Conservation (phyloP, 2,329 filamentous ascomycete genomes). For the Graphiopsis chlorocephala region DNA sequence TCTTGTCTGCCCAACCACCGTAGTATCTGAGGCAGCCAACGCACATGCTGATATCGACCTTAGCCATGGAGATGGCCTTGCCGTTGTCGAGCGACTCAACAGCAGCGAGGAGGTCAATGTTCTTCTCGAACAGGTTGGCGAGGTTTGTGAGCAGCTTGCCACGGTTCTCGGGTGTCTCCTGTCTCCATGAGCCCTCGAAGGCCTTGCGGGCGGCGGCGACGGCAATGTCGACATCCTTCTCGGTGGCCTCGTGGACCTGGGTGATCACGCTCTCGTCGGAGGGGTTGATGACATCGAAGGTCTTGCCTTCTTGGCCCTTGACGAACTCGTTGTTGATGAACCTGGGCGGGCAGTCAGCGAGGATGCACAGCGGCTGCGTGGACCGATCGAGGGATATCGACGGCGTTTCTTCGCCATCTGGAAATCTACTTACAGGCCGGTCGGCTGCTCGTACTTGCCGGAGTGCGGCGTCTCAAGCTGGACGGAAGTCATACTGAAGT, state of each 20-base stretch:
- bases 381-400: neutral
- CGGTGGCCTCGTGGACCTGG: constrained; percentile 65
- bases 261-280: constrained; percentile 38
- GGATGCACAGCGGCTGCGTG: constrained; percentile 44
- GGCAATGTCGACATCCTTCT: constrained; percentile 66
- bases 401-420: constrained; percentile 50
- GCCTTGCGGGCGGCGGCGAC: constrained; percentile 69
- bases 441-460: constrained; percentile 56
- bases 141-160: constrained; percentile 47
- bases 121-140: constrained; percentile 42
- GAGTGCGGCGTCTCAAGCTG: constrained; percentile 68
- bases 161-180: constrained; percentile 40
- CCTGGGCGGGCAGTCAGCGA: constrained; percentile 80
- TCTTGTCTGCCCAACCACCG: constrained; percentile 51
- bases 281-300: constrained; percentile 30
- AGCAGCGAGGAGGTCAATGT: constrained; percentile 43
- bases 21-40: constrained; percentile 54
- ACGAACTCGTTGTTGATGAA: constrained; percentile 78
- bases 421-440: constrained; percentile 48
- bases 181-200: constrained; percentile 60
- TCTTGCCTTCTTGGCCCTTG: constrained; percentile 72
- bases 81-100: constrained; percentile 48
- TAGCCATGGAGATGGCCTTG: constrained; percentile 64
- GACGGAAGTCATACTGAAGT: constrained; percentile 41
- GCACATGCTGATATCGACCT: constrained; percentile 68